Base-by-base conservation (phyloP, 2,329 filamentous ascomycete species). In the Xylariales sp. region DNA sequence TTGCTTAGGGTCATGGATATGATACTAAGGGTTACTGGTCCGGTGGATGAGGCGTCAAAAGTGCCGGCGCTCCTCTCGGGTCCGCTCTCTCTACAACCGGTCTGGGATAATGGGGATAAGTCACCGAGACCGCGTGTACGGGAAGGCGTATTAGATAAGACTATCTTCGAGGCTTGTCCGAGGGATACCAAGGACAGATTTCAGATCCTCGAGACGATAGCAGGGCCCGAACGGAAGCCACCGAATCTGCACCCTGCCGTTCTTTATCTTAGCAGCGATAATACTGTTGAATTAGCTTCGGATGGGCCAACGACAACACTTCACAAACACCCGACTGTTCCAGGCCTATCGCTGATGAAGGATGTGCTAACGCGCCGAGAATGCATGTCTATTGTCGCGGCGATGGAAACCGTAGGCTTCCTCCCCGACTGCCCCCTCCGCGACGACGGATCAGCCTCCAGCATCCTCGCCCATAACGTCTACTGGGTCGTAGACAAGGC, bases 231-330 rank as follows among this genome's bases (percentile, higher is more conserved):
- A 30, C 85, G 90, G 34, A 91, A 91, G 71, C 90, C 90, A 0
- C 87, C 90, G 0, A 92, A 92, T 70, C 85, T 88, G 30, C 89
- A 92, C 73, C 84, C 86, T 0, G 90, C 90, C 0, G 83, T 92
- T 34, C 82, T 92, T 4, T 89, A 91, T 73, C 85, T 90, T 0
- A 87, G 89, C 0, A 75, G 81, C 39, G 83, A 89, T 1, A 82
- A 90, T 68, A 81, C 89, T 0, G 83, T 92, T 3, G 78, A 80
- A 0, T 82, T 91, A 1, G 81, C 83, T 0, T 68, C 80, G 2
- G 74, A 80, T 1, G 74, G 77, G 0, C 83, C 86, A 0, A 71
- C 81, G 0, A 86, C 86, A n/a, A 83, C 82, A 36, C 84, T 85
- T 60, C 84, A 88, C 63, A 80, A 84, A 5, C 90, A 92, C 65